Base-by-base conservation (phyloP, 805 yeast species). In the Ogataea wickerhamii region DNA sequence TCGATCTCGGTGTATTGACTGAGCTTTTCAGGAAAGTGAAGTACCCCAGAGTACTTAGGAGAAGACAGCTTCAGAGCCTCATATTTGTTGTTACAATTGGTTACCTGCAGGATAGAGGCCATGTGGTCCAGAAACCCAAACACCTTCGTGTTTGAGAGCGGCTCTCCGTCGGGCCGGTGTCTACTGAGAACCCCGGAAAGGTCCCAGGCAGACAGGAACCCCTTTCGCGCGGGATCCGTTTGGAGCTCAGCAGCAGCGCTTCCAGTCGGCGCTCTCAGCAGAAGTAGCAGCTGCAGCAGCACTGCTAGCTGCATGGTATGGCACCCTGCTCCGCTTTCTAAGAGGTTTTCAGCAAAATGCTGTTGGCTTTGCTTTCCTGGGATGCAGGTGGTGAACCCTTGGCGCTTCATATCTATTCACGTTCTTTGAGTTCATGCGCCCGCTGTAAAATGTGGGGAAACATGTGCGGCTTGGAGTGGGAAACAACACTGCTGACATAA, bases 61-160 rank as follows among this genome's bases (percentile, higher is more conserved):
- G 36, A 16, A 14, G 44, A 38, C 7, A 42, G 23, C 33, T 36
- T 42, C 20, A 49, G 32, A 8, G 46, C 53, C 4, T 38, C 38
- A 29, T 46, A 29, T 21, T 46, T 46, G 34, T 49, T 49, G 18
- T 44, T 44, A 29, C 53, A 49, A 26, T 49, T 49, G 4, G 53
- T 43, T 8, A 49, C 31, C 17, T 49, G 53, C 16, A 49, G 34
- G 5, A 49, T 7, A 1, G 53, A 49, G 3, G 47, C 45, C n/a
- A 44, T 14, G 21, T 37, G 43, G 29, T 49, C 53, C 20, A 49
- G 34, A 22, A 41, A 46, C n/a, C 18, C n/a, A 20, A 41, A 44
- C n/a, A 44, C 24, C 3, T 32, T 34, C 6, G 18, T 16, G 13
- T 40, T 20, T n/a, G 27, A 12, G 13, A 49, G 34, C 25, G 32